Evolutionary conservation across 2,329 filamentous ascomycete genomes (phyloP).

Genomic region (Elsinoe fawcettii): DNA sequence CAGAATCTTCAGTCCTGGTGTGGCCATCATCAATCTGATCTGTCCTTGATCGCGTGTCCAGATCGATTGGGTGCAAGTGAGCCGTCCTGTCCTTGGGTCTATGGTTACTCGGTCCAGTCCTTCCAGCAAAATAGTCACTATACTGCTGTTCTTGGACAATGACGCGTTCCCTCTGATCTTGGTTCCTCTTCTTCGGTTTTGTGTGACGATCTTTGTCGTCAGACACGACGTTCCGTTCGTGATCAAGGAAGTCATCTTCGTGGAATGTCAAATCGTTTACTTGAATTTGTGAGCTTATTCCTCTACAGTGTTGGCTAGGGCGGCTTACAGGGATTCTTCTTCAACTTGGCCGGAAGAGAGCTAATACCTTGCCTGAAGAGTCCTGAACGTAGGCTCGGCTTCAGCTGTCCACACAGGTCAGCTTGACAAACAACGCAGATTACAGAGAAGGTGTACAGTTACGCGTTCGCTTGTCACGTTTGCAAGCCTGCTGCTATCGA

Average conservation of each 20-base stretch:
- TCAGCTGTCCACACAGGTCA: background rate
- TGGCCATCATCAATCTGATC: no score
- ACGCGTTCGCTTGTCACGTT: background rate
- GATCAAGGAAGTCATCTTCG: background rate
- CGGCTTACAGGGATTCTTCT: background rate
- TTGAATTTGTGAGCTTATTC: background rate
- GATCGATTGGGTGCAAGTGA: no score
- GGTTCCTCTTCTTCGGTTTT: background rate
- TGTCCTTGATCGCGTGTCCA: no score
- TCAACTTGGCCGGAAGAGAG: background rate
- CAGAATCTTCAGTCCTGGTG: no score
- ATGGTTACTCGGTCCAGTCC: background rate
- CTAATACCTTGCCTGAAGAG: slow-evolving; percentile 9
- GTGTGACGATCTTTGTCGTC: background rate
- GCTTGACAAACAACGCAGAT: background rate
- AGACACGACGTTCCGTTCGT: background rate
- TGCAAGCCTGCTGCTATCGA: background rate
- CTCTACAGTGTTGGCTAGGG: background rate
- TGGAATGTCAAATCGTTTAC: background rate
- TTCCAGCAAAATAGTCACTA: slow-evolving; percentile 2
- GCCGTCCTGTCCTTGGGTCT: no score
- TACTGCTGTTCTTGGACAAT: slow-evolving; percentile 4
- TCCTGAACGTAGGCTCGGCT: background rate
- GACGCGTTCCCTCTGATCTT: slow-evolving; percentile 2
- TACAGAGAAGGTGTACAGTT: background rate